Percentiles rank a stretch among this genome's conserved stretches.
phyloP scores from a whole-genome alignment of 2,329 filamentous ascomycete genomes.

The Pezicula radicicola region DNA sequence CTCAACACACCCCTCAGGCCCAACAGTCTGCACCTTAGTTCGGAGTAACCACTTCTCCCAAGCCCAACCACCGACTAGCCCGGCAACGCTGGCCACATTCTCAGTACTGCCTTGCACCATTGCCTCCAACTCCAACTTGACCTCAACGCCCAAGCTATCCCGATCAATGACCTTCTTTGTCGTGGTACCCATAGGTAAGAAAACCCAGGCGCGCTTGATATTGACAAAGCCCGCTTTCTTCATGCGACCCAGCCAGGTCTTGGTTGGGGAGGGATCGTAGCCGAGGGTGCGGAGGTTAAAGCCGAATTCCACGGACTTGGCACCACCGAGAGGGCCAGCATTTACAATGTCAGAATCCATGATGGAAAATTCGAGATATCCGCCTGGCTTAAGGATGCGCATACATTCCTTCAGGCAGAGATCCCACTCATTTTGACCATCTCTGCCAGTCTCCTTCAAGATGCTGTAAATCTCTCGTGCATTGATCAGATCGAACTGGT shows the following conservation, averaged over 20 bases:
- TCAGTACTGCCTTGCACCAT: constrained; percentile 66
- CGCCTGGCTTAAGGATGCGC: constrained; percentile 84
- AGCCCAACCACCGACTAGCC: constrained; percentile 80
- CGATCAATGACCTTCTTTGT: constrained; percentile 36
- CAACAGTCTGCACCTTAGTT: constrained; percentile 81
- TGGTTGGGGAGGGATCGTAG: constrained; percentile 83
- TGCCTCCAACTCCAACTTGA: constrained; percentile 56
- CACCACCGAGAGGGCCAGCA: constrained; percentile 73
- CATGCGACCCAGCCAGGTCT: constrained; percentile 74
- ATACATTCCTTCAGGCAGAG: constrained; percentile 80
- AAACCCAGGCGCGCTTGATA: constrained; percentile 83
- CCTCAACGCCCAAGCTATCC: constrained; percentile 35
- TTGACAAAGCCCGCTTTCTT: constrained; percentile 73
- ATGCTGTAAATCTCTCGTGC: constrained; percentile 83
- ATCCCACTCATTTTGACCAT: constrained; percentile 82
- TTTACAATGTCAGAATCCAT: constrained; percentile 90
- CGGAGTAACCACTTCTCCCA: constrained; percentile 97
- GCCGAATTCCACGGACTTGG: constrained; percentile 86
- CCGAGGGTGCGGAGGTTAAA: constrained; percentile 86
- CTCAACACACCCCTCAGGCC: constrained; percentile 60
- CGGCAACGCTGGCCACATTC: constrained; percentile 71
- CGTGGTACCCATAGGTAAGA: constrained; percentile 74
- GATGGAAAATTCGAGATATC: constrained; percentile 86
- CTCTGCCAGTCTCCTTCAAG: constrained; percentile 69
- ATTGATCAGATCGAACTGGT: constrained; percentile 88